Conservation (phyloP, 2,329 filamentous ascomycete genomes). For the Fusarium sp. region DNA sequence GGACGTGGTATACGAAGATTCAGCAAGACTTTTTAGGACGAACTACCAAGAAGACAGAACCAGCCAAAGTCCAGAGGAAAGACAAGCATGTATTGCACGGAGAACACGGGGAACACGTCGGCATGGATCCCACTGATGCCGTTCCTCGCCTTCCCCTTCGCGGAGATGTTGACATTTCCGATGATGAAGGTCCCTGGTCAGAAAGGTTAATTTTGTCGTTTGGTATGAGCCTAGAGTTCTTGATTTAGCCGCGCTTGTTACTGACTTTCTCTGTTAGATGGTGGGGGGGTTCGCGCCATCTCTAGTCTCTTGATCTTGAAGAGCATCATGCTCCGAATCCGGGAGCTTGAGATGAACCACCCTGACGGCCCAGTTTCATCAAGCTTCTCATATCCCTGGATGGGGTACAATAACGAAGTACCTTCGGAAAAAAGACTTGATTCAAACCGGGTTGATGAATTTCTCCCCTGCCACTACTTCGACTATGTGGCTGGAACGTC, state of each 20-base stretch:
- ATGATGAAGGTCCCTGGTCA: background rate
- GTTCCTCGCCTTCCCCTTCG: too few species aligned
- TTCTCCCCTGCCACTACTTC: background rate
- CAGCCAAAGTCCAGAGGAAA: background rate
- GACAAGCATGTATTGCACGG: background rate
- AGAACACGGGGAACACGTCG: background rate
- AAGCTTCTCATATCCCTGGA: background rate
- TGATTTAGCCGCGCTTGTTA: fast-evolving
- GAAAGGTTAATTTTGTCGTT: background rate
- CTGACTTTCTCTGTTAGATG: too few species aligned
- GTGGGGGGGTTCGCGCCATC: too few species aligned
- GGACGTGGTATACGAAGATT: background rate
- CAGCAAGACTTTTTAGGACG: fast-evolving
- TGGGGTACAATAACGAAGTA: background rate
- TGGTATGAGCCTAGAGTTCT: fast-evolving
- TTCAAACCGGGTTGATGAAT: background rate
- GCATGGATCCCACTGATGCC: background rate
- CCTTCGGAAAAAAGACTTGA: background rate
- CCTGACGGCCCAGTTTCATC: background rate
- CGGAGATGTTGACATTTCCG: background rate
- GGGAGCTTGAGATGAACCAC: background rate
- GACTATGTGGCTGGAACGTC: background rate
- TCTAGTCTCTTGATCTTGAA: too few species aligned
- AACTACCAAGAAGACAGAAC: fast-evolving
- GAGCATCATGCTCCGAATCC: too few species aligned